Evolutionary conservation across 176 grass and related monocot species (phyloP).

Genomic region (Raddia guianensis): DNA sequence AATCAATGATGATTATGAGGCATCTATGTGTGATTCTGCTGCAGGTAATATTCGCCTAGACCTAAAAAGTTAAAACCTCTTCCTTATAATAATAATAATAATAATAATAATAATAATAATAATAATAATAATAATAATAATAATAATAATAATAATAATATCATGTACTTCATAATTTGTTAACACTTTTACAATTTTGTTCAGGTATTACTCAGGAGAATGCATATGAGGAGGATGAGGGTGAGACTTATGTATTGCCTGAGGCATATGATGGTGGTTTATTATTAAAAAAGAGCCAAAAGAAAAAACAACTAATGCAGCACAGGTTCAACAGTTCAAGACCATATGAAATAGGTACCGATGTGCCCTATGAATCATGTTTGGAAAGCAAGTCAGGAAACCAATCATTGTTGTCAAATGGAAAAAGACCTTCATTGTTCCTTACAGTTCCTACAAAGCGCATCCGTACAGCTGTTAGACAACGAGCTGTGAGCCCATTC

Average conservation of each 20-base stretch:
- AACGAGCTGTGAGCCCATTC: constrained; percentile 65
- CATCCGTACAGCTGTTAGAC: constrained; percentile 66
- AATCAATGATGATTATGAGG: constrained; percentile 71
- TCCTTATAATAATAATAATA: constrained; percentile 8
- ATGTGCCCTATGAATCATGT: constrained; percentile 60
- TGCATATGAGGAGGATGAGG: constrained; percentile 87
- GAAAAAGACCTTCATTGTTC: constrained; percentile 73
- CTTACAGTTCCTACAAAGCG: constrained; percentile 79
- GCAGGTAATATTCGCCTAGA: constrained; percentile 59
- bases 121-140: constrained; percentile 3
- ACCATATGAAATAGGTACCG: constrained; percentile 53
- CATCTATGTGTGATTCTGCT: constrained; percentile 66
- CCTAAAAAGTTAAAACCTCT: neutral
- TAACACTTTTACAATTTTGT: constrained; percentile 34
- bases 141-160: constrained; percentile 14
- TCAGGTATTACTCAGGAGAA: constrained; percentile 67
- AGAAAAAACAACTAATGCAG: constrained; percentile 62
- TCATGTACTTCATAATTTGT: constrained; percentile 26
- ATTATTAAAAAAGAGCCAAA: constrained; percentile 55
- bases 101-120: constrained; percentile 16
- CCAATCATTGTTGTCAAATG: constrained; percentile 57
- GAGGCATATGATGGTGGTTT: constrained; percentile 61
- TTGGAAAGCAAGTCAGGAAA: constrained; percentile 68
- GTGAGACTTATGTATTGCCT: constrained; percentile 57
- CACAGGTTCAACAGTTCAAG: constrained; percentile 55